Percentiles rank a stretch among this genome's conserved stretches.
Conservation (phyloP, 192 early-diverging fungal genomes). For the Mortierella hygrophila region DNA sequence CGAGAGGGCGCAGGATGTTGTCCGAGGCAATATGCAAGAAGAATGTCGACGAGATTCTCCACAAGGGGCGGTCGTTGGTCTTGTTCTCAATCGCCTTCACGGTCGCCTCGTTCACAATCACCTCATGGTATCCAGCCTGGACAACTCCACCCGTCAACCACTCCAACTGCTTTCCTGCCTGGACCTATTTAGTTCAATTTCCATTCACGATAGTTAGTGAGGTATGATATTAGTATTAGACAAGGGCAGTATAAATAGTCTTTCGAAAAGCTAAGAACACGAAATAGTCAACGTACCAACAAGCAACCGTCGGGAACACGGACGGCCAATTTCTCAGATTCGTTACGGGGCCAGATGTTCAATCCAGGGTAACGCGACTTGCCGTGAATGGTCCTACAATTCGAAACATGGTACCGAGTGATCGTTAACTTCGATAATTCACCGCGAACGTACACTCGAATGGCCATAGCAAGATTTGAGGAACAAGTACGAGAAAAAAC, state of each 20-base stretch:
- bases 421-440: neutral
- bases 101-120: slow-evolving; percentile 71
- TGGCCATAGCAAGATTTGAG: neutral
- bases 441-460: neutral
- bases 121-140: slow-evolving; percentile 79
- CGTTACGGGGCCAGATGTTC: slow-evolving; percentile 75
- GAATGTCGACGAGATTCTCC: slow-evolving; percentile 80
- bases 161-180: slow-evolving; percentile 76
- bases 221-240: neutral
- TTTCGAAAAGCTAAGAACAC: no score
- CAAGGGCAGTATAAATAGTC: no score
- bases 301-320: slow-evolving; percentile 76
- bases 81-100: slow-evolving; percentile 66
- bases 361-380: slow-evolving; percentile 81
- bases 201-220: neutral
- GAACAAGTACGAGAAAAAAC: neutral
- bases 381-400: slow-evolving; percentile 73
- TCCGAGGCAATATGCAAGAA: slow-evolving; percentile 81
- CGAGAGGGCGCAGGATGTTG: slow-evolving; percentile 66
- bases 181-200: slow-evolving; percentile 32
- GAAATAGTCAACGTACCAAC: slow-evolving; percentile 19
- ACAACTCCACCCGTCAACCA: slow-evolving; percentile 75
- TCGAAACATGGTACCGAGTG: neutral
- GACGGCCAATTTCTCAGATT: slow-evolving; percentile 69
- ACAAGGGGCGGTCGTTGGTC: slow-evolving; percentile 68